phyloP scores from a whole-genome alignment of 2,329 filamentous ascomycete species.

The Xylaria sp. region DNA sequence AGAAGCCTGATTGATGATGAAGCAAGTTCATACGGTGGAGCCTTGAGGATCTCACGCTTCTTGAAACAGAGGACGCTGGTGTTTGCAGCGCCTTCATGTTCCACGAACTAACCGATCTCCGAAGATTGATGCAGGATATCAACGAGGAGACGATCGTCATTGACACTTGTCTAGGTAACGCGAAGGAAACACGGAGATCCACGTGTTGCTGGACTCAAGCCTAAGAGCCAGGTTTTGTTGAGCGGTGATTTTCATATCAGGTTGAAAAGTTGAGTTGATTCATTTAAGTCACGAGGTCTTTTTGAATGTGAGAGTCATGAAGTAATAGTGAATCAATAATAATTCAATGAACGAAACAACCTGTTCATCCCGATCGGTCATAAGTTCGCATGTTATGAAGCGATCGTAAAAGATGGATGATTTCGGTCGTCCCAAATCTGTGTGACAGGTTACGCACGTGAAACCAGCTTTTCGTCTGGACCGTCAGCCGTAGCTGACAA shows the following conservation, averaged over 20 bases:
- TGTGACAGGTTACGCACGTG: background rate
- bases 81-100: slow-evolving; percentile 39
- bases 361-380: background rate
- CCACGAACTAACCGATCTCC: slow-evolving; percentile 37
- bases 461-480: background rate
- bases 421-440: background rate
- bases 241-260: no score
- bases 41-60: slow-evolving; percentile 31
- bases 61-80: slow-evolving; percentile 31
- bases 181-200: no score
- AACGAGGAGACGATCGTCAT: background rate
- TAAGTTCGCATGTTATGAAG: background rate
- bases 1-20: slow-evolving; percentile 26
- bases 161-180: background rate
- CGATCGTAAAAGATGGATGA: background rate
- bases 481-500: no score
- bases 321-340: background rate
- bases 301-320: background rate
- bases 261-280: no score
- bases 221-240: no score
- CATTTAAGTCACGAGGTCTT: no score
- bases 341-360: no score
- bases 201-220: no score
- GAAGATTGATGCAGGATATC: slow-evolving; percentile 31
- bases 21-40: slow-evolving; percentile 33